Evolutionary conservation across 768 basidiomycete genomes (phyloP), one percentile per base, ranked within the genome.

Genomic region (Rhodosporidiobolus sp.): DNA sequence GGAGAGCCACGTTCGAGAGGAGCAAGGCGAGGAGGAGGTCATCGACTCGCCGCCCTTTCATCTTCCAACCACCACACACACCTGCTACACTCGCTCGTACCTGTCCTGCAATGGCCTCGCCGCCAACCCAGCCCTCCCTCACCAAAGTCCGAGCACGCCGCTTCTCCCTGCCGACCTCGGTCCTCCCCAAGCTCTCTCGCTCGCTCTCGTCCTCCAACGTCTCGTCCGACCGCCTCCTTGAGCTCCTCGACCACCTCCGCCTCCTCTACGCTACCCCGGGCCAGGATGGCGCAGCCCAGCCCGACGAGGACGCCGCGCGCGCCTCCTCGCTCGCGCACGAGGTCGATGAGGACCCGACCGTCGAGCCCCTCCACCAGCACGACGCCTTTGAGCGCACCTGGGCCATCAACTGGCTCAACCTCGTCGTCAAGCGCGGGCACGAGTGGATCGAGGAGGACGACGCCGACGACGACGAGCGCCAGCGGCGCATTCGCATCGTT

Each of bases 341-440:
- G 43, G 60, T 70, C 54, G 68, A 61, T 24, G 67, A 73, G 50
- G 58, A 61, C 54, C 52, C 60, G 14, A 38, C 52, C 5, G 53
- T 68, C 30, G 72, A 68, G 48, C 72, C 72, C 32, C 54, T 73
- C n/a, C 53, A 45, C n/a, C 52, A 61, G 35, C 67, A 69, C 46
- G 72, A 73, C 48, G 67, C 67, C 24, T 73, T 73, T n/a, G 72
- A 73, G 38, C 50, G 72, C 11, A 56, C 46, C 7, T 73, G 67
- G 67, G 58, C 72, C 8, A 32, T 61, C 52, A 69, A 68, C 45
- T 73, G 72, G 72, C 46, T 73, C 19, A 55, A 46, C 24, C 14
- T 73, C 28, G 28, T 73, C 14, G 63, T 73, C 22, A 57, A 63
- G 53, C 30, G 72, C 2, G 72, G 67, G 3, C 67, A 69, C 46